phyloP scores from a whole-genome alignment of 495 filamentous ascomycete genomes.

The Trichocladium uniseriatum region DNA sequence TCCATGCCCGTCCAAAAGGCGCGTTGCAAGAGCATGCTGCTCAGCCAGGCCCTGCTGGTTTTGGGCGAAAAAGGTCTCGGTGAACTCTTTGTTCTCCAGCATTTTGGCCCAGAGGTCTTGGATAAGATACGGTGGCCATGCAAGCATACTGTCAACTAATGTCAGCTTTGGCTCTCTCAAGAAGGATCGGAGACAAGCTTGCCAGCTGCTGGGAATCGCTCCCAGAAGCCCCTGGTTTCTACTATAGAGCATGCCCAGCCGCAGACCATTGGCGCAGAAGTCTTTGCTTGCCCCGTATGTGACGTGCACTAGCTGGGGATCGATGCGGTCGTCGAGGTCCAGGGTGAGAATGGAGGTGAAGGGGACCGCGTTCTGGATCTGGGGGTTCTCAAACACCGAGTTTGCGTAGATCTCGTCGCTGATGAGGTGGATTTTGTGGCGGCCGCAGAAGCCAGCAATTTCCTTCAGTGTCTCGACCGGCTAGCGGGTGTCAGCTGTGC shows the following conservation, averaged over 20 bases:
- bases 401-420: slow-evolving; percentile 29
- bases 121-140: slow-evolving; percentile 15
- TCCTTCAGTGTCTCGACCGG: slow-evolving; percentile 11
- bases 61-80: slow-evolving; percentile 31
- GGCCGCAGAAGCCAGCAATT: slow-evolving; percentile 17
- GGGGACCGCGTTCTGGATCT: not conserved
- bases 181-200: slow-evolving; percentile 11
- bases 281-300: slow-evolving; percentile 38
- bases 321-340: slow-evolving; percentile 25
- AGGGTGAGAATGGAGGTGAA: slow-evolving; percentile 33
- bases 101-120: slow-evolving; percentile 22
- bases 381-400: slow-evolving; percentile 18
- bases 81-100: slow-evolving; percentile 38
- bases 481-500: not conserved
- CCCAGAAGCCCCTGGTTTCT: slow-evolving; percentile 11
- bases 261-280: slow-evolving; percentile 34
- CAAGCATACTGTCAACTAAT: slow-evolving; percentile 14
- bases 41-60: slow-evolving; percentile 31
- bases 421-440: slow-evolving; percentile 23
- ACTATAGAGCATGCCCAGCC: slow-evolving; percentile 29
- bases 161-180: not conserved
- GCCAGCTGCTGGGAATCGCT: slow-evolving; percentile 12
- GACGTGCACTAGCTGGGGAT: slow-evolving; percentile 30
- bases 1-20: slow-evolving; percentile 24
- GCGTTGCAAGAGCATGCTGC: slow-evolving; percentile 25